A percentile compares a stretch with the other conserved stretches of the same genome.
Conservation (phyloP, 2,329 filamentous ascomycete species). For the Trichoderma semiorbis region DNA sequence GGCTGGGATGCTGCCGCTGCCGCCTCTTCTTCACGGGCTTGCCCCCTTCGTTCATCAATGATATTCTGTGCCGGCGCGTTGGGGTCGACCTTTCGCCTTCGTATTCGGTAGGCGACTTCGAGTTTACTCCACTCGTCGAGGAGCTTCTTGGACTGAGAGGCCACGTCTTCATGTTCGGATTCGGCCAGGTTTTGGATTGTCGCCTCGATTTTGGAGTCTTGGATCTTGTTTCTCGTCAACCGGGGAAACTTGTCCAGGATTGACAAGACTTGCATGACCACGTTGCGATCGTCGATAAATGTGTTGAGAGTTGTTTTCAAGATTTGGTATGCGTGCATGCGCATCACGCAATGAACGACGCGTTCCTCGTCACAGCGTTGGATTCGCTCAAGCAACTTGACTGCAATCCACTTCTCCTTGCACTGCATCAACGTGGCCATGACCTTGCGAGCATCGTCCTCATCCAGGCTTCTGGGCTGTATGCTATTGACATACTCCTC, state of each 20-base stretch:
- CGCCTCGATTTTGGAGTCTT: conserved; percentile 89
- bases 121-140: conserved; percentile 85
- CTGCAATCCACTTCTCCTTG: conserved; percentile 99
- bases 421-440: conserved; percentile 97
- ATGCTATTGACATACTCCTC: conserved; percentile 94
- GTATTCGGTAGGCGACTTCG: conserved; percentile 88
- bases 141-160: conserved; percentile 65
- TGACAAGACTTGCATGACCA: conserved; percentile 83
- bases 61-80: conserved; percentile 55
- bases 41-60: conserved; percentile 59
- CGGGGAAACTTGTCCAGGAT: conserved; percentile 87
- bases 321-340: conserved; percentile 96
- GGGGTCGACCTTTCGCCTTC: conserved; percentile 79
- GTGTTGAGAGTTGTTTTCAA: conserved; percentile 80
- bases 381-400: conserved; percentile 87
- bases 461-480: conserved; percentile 72
- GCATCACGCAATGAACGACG: conserved; percentile 82
- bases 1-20: conserved; percentile 26
- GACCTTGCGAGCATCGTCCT: conserved; percentile 84
- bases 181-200: conserved; percentile 66
- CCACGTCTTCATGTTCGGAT: conserved; percentile 72
- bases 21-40: conserved; percentile 42
- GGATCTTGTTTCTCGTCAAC: conserved; percentile 93
- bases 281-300: conserved; percentile 85
- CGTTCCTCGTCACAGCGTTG: conserved; percentile 82